A percentile compares a stretch with the other conserved stretches of the same genome.
These are phyloP conservation scores for Casuarina cunninghamiana DNA, from an alignment of 306 rosid species.

Conservation along the genomic window DNA sequence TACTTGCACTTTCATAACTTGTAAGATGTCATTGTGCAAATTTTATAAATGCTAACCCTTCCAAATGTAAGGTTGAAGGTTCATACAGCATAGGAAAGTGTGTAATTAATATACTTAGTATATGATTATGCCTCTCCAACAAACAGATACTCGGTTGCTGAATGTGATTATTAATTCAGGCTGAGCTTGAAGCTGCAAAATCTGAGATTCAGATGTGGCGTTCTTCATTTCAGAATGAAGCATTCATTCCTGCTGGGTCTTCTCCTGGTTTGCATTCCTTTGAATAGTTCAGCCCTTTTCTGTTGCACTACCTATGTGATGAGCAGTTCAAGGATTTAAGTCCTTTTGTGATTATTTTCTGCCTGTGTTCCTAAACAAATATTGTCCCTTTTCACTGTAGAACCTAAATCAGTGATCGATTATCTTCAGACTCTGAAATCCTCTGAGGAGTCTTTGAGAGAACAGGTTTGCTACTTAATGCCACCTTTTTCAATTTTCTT, in stretches of 20 bases:
- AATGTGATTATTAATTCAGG: constrained; percentile 42
- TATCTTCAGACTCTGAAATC: constrained; percentile 80
- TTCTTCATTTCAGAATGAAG: constrained; percentile 69
- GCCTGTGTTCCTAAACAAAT: constrained; percentile 4
- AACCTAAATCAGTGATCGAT: constrained; percentile 67
- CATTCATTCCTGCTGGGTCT: constrained; percentile 66
- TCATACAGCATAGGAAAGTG: background rate
- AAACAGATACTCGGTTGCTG: constrained; percentile 12
- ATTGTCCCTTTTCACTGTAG: constrained; percentile 39
- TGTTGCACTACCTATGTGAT: background rate
- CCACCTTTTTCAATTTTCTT: constrained; percentile 10
- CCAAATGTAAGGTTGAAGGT: background rate
- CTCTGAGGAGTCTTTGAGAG: constrained; percentile 81
- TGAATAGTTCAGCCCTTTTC: constrained; percentile 11
- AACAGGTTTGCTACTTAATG: constrained; percentile 59
- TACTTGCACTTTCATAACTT: background rate
- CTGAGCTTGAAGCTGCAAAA: constrained; percentile 73
- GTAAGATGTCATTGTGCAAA: background rate
- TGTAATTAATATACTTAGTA: background rate
- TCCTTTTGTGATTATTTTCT: constrained; percentile 6
- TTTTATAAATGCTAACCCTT: background rate
- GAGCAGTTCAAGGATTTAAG: background rate
- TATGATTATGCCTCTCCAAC: background rate
- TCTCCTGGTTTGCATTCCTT: constrained; percentile 61
- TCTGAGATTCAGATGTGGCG: constrained; percentile 78